A percentile compares a stretch with the other conserved stretches of the same genome.
Evolutionary conservation across 129 eudicot genomes (phyloP).

Genomic region (Oenanthe sinensis): DNA sequence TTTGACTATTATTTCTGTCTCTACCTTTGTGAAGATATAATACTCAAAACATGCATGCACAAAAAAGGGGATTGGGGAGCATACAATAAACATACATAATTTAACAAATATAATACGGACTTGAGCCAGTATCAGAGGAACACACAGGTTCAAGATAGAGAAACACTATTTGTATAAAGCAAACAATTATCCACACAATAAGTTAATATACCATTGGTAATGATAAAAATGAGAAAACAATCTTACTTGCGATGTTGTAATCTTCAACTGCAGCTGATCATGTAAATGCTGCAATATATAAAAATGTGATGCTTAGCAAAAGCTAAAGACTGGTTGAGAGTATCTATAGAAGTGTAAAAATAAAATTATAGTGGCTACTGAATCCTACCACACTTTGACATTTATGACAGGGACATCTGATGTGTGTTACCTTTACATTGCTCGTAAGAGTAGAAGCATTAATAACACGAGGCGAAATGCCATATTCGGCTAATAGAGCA

Average conservation of each 20-base stretch:
- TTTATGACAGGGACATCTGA: not conserved
- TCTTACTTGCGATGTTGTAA: conserved; percentile 70
- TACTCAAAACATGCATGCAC: not conserved
- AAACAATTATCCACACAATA: not conserved
- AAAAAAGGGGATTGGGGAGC: not conserved
- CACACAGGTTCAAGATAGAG: not conserved
- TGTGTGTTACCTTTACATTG: conserved; percentile 58
- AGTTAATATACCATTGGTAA: not conserved
- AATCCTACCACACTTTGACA: not conserved
- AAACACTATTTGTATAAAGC: not conserved
- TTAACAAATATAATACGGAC: not conserved
- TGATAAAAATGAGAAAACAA: conserved; percentile 5
- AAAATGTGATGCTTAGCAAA: not conserved
- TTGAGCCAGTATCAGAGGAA: not conserved
- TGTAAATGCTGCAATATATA: conserved; percentile 56
- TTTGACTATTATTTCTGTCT: not conserved
- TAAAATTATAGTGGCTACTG: not conserved
- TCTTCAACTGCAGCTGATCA: conserved; percentile 78
- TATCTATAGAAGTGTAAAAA: not conserved
- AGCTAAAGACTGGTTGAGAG: not conserved
- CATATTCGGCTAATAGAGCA: conserved; percentile 72
- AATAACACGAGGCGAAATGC: conserved; percentile 67
- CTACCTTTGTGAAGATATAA: not conserved
- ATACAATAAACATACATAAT: not conserved
- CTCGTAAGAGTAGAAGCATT: conserved; percentile 75